Conservation (phyloP, 2,329 filamentous ascomycete genomes). For the Colletotrichum zoysiae region DNA sequence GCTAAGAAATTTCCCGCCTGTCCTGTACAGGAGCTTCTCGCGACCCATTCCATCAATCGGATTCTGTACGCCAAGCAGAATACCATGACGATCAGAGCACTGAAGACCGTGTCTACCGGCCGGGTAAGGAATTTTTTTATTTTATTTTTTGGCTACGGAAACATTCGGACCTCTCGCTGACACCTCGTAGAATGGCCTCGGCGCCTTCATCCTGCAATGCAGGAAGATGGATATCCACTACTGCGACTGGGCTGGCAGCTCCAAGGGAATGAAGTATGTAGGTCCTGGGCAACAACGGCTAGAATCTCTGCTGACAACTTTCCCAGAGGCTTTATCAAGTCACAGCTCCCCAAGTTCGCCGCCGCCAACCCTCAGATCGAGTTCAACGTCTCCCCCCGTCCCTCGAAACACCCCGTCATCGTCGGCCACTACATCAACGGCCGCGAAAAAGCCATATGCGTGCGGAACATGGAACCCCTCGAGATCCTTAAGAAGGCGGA, state of each 20-base stretch:
- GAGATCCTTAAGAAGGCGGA: conserved; percentile 86
- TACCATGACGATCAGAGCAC: conserved; percentile 66
- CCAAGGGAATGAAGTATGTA: conserved; percentile 88
- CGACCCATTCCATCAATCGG: conserved; percentile 26
- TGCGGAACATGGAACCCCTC: conserved; percentile 84
- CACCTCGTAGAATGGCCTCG: conserved; percentile 84
- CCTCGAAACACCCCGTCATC: conserved; percentile 89
- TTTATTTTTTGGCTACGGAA: background rate
- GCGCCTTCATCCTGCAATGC: conserved; percentile 97
- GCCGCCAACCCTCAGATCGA: conserved; percentile 87
- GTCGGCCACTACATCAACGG: conserved; percentile 95
- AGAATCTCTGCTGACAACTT: conserved; percentile 45
- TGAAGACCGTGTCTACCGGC: conserved; percentile 65
- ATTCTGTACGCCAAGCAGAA: conserved; percentile 31
- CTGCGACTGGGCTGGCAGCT: conserved; percentile 96
- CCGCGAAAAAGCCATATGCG: conserved; percentile 85
- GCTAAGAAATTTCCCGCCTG: conserved; percentile 41
- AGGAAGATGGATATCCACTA: conserved; percentile 96
- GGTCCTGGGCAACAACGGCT: background rate
- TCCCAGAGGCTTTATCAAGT: conserved; percentile 82
- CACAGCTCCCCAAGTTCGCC: conserved; percentile 82
- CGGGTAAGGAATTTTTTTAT: conserved; percentile 61
- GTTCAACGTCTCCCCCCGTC: conserved; percentile 90
- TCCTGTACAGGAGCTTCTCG: conserved; percentile 22
- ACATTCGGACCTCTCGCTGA: background rate